Base-by-base conservation (phyloP, 768 basidiomycete genomes). In the Infundibulicybe gibba region DNA sequence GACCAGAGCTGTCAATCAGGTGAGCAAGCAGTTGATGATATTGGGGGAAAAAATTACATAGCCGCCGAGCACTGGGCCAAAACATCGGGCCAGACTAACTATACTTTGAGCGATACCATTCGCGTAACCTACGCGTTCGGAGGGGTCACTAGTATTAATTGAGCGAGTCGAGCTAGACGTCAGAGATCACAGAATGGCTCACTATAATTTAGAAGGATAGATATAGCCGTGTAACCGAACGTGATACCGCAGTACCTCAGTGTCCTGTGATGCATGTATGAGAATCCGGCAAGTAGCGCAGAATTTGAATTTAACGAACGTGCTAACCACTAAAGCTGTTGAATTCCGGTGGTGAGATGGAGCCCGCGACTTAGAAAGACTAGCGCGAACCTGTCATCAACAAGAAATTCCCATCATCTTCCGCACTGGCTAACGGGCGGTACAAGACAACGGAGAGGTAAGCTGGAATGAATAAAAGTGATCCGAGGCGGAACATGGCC, bases 21-120 rank as follows among this genome's bases (percentile, higher is more conserved):
- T 54, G n/a, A 62, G 51, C 32, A 52, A 50, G 14, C 40, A 45
- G 14, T 47, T 15, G 15, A 37, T 17, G 57, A 43, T 43, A 21
- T 47, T 6, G 33, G 8, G 19, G 20, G 32, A 35, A 35, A 31
- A 21, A 70, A 82, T 60, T 60, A 91, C 90, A 61, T 84, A 87
- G 38, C 90, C 90, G 40, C 90, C 90, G 14, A 91, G 70, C 34
- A 92, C 79, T 16, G 94, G 92, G 16, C 92, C 97, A 32, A 91
- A 58, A 68, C 94, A 97, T 34, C 97, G 80, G 3, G 94, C 91
- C 19, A 95, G 81, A 53, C 91, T 94, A 52, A 95, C 94, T 30
- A 92, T 88, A 58, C 91, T 94, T 65, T 99, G 97, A 0, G 94
- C 97, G 16, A 95, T 82, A 14, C 95, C 97, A 60, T 98, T 99